These are phyloP conservation scores for Candida fluviatilis DNA, from an alignment of 805 yeast species.

Conservation along the genomic window DNA sequence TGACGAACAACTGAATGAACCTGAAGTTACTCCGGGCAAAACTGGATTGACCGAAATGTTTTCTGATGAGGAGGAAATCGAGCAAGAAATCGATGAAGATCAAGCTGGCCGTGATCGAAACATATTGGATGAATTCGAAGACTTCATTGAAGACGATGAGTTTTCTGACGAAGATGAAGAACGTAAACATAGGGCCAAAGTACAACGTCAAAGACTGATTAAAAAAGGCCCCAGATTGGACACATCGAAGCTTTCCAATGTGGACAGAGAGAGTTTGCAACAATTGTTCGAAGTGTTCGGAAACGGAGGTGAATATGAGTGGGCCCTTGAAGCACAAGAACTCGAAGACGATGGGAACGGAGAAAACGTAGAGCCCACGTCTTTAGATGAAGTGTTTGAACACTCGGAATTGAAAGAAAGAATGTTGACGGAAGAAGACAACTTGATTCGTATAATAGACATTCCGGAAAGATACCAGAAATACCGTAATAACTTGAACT, in stretches of 20 bases:
- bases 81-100: conserved; percentile 27
- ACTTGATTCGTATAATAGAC: conserved; percentile 79
- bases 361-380: conserved; percentile 53
- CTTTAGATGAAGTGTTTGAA: conserved; percentile 88
- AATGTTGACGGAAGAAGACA: conserved; percentile 89
- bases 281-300: conserved; percentile 95
- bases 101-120: conserved; percentile 25
- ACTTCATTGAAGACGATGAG: conserved; percentile 96
- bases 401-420: conserved; percentile 88
- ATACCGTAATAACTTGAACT: conserved; percentile 60
- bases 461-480: conserved; percentile 90
- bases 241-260: conserved; percentile 57
- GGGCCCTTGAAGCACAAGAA: conserved; percentile 94
- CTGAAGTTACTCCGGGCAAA: conserved; percentile 5
- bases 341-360: conserved; percentile 51
- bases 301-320: conserved; percentile 93
- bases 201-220: conserved; percentile 23
- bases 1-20: conserved; percentile 8
- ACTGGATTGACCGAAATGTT: conserved; percentile 62
- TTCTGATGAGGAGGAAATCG: conserved; percentile 45
- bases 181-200: conserved; percentile 28
- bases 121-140: conserved; percentile 82
- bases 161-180: conserved; percentile 80
- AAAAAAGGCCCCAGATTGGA: conserved; percentile 43
- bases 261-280: conserved; percentile 85